Percentiles rank a stretch among this genome's conserved stretches.
phyloP scores from a whole-genome alignment of 495 filamentous ascomycete species.

The Neohortaea acidophila region DNA sequence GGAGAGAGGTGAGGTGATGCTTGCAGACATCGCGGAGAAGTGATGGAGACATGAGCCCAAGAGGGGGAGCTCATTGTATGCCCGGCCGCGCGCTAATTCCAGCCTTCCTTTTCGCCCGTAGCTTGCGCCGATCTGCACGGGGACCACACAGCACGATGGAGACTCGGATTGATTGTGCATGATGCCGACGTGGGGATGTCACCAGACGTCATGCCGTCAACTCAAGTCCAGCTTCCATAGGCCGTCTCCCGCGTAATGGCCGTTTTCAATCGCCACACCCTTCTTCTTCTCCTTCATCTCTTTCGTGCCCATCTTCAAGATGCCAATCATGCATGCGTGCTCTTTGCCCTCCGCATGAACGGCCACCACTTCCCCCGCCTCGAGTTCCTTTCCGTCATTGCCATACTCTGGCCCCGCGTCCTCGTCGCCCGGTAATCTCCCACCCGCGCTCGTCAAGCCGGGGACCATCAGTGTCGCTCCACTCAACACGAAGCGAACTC shows the following conservation, averaged over 20 bases:
- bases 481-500: conserved; percentile 87
- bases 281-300: conserved; percentile 82
- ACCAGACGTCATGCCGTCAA: too few relatives aligned
- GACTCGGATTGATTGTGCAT: too few relatives aligned
- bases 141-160: too few relatives aligned
- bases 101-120: too few relatives aligned
- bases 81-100: too few relatives aligned
- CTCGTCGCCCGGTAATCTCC: conserved; percentile 49
- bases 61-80: too few relatives aligned
- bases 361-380: conserved; percentile 67
- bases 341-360: conserved; percentile 87
- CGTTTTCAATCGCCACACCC: conserved; percentile 78
- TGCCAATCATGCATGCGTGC: conserved; percentile 75
- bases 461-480: conserved; percentile 94
- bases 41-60: too few relatives aligned
- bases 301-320: conserved; percentile 73
- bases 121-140: too few relatives aligned
- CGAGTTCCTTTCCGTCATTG: conserved; percentile 39
- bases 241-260: conserved; percentile 89
- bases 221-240: conserved; percentile 69
- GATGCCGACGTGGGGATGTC: too few relatives aligned
- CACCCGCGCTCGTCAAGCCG: conserved; percentile 69
- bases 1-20: too few relatives aligned
- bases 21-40: too few relatives aligned
- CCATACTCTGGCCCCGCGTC: conserved; percentile 30